phyloP scores from a whole-genome alignment of 225 moss, liverwort and hornwort species.

The Anthoceros angustus region DNA sequence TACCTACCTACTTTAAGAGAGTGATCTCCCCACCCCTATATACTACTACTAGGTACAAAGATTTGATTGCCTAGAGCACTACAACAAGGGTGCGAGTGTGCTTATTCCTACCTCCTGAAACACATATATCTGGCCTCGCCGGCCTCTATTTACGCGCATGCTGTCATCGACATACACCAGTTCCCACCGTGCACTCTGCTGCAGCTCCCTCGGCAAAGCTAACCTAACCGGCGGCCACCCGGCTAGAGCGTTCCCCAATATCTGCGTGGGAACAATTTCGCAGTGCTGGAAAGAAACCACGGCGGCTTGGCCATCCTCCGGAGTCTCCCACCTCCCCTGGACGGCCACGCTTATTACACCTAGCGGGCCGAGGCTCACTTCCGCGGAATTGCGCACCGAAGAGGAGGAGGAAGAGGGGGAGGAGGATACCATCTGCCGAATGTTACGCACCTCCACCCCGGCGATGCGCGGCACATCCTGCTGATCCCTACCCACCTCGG shows the following conservation, averaged over 20 bases:
- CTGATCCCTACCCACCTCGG: constrained; percentile 14
- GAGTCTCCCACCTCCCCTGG: constrained; percentile 77
- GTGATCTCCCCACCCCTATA: too few relatives aligned
- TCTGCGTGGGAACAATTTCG: constrained; percentile 51
- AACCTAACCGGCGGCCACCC: constrained; percentile 47
- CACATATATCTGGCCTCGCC: constrained; percentile 45
- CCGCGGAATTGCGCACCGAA: constrained; percentile 36
- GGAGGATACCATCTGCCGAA: constrained; percentile 62
- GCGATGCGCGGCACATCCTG: constrained; percentile 40
- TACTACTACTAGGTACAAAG: too few relatives aligned
- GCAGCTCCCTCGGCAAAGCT: constrained; percentile 41
- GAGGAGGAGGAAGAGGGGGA: constrained; percentile 39
- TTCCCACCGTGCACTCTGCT: constrained; percentile 55
- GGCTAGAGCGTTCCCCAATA: constrained; percentile 49
- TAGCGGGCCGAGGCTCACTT: constrained; percentile 69
- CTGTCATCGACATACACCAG: constrained; percentile 63
- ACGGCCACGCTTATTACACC: constrained; percentile 63
- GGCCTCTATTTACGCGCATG: constrained; percentile 54
- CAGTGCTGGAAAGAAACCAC: constrained; percentile 65
- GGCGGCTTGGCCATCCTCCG: constrained; percentile 58
- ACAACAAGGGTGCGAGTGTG: too few relatives aligned
- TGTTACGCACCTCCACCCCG: constrained; percentile 67
- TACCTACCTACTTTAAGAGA: too few relatives aligned
- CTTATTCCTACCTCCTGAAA: constrained; percentile 13
- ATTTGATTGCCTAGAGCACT: too few relatives aligned